phyloP scores from a whole-genome alignment of 176 grass and related monocot genomes.

The Tuctoria greenei region DNA sequence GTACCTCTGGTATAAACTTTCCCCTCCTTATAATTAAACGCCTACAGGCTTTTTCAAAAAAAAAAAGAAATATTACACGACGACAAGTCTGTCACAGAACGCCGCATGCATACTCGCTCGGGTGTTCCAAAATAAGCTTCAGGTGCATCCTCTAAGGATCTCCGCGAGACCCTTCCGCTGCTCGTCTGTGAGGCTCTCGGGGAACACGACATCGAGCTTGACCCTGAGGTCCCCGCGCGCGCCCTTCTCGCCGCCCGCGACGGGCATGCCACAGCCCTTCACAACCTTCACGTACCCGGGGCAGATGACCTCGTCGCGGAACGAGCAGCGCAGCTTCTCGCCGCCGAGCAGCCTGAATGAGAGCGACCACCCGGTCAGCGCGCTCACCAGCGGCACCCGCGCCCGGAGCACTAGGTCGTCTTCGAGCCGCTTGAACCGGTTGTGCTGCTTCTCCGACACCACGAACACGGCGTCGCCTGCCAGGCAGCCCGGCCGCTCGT shows the following conservation, averaged over 20 bases:
- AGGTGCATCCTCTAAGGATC: constrained; percentile 49
- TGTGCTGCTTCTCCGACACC: constrained; percentile 61
- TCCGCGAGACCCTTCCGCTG: constrained; percentile 56
- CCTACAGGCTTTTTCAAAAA: too few species aligned
- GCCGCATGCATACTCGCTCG: too few species aligned
- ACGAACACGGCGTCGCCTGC: constrained; percentile 63
- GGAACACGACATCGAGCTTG: constrained; percentile 77
- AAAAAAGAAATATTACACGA: too few species aligned
- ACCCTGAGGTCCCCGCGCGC: constrained; percentile 60
- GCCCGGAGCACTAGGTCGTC: constrained; percentile 87
- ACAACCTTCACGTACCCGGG: constrained; percentile 82
- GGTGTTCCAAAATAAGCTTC: not conserved
- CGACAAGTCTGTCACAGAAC: constrained; percentile 19
- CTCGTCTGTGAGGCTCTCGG: constrained; percentile 56
- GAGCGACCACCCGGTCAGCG: constrained; percentile 80
- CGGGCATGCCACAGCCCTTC: too few species aligned
- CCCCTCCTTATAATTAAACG: too few species aligned
- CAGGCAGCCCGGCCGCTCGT: constrained; percentile 71
- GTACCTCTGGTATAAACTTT: too few species aligned
- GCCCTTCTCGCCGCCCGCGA: constrained; percentile 47
- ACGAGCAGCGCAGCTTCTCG: constrained; percentile 61
- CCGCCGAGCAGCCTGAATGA: constrained; percentile 64
- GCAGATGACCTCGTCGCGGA: constrained; percentile 74
- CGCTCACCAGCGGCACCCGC: constrained; percentile 67
- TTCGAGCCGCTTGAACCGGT: constrained; percentile 76